Conservation (phyloP, 805 yeast genomes). For the Candida vartiovaarae region DNA sequence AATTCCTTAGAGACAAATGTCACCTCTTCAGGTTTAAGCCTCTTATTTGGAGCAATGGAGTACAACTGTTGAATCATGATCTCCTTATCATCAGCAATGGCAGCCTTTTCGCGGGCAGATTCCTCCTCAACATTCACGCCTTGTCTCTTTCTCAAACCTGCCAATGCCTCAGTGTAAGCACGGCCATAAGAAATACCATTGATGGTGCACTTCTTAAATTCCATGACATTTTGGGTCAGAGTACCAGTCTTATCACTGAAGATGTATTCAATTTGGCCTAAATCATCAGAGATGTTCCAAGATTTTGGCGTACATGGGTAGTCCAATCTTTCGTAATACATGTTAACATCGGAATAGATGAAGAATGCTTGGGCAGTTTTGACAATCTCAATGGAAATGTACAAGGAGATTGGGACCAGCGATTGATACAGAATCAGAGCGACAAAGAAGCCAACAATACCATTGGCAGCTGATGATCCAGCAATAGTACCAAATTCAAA, state of each 20-base stretch:
- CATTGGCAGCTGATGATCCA: slow-evolving; percentile 57
- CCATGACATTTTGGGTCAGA: slow-evolving; percentile 79
- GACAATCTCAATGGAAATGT: slow-evolving; percentile 75
- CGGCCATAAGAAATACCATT: slow-evolving; percentile 67
- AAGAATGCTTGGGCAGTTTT: slow-evolving; percentile 78
- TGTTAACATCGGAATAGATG: slow-evolving; percentile 65
- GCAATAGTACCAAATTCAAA: slow-evolving; percentile 70
- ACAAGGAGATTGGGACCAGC: slow-evolving; percentile 75
- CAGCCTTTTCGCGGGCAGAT: slow-evolving; percentile 41
- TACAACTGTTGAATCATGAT: slow-evolving; percentile 48
- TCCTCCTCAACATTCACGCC: slow-evolving; percentile 70
- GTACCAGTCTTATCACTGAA: slow-evolving; percentile 86
- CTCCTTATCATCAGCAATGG: slow-evolving; percentile 49
- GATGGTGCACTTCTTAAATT: slow-evolving; percentile 73
- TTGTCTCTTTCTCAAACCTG: slow-evolving; percentile 70
- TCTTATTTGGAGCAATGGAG: slow-evolving; percentile 31
- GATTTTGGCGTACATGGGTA: slow-evolving; percentile 81
- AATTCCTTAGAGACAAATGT: slow-evolving; percentile 65
- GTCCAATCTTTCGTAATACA: slow-evolving; percentile 64
- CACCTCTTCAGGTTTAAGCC: slow-evolving; percentile 48
- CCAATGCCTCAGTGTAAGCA: slow-evolving; percentile 79
- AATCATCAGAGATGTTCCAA: slow-evolving; percentile 81
- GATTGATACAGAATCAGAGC: slow-evolving; percentile 72
- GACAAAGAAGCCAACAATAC: slow-evolving; percentile 67
- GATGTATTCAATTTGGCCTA: slow-evolving; percentile 80